Conservation (phyloP, 73 alveolate species). For the Loxodes magnus region DNA sequence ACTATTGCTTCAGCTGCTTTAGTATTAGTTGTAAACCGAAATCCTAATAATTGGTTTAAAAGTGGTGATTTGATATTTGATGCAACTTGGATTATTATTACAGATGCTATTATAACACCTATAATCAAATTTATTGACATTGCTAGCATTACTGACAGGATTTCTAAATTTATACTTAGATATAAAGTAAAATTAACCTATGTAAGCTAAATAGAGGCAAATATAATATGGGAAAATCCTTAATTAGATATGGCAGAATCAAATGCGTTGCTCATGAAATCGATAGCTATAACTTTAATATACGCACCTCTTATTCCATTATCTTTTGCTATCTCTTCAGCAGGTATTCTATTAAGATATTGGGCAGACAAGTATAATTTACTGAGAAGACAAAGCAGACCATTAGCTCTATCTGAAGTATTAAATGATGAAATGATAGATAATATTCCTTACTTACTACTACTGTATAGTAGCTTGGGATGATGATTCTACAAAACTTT, state of each 20-base stretch:
- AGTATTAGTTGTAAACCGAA: neutral
- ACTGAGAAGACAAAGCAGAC: slow-evolving; percentile 33
- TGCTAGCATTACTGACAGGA: slow-evolving; percentile 11
- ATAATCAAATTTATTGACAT: slow-evolving; percentile 19
- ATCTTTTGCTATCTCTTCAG: slow-evolving; percentile 23
- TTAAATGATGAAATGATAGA: neutral
- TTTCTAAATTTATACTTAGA: slow-evolving; percentile 12
- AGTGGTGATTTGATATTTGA: slow-evolving; percentile 8
- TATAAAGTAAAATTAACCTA: neutral
- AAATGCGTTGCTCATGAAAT: slow-evolving; percentile 23
- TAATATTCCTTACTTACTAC: slow-evolving; percentile 1
- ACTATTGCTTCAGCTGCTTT: neutral
- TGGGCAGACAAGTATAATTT: slow-evolving; percentile 47
- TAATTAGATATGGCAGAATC: slow-evolving; percentile 42
- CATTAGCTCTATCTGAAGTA: slow-evolving; percentile 14
- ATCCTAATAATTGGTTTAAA: slow-evolving; percentile 6
- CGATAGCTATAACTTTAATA: slow-evolving; percentile 23
- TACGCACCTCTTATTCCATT: slow-evolving; percentile 48
- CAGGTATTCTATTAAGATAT: slow-evolving; percentile 27
- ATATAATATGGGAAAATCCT: slow-evolving; percentile 33
- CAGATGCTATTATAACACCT: slow-evolving; percentile 27
- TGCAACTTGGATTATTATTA: slow-evolving; percentile 14
- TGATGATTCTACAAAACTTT: too few relatives aligned
- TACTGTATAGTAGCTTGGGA: too few relatives aligned
- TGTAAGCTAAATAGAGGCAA: slow-evolving; percentile 31